Evolutionary conservation across 495 filamentous ascomycete genomes (phyloP).

Genomic region (Aspergillus incahuasiensis): DNA sequence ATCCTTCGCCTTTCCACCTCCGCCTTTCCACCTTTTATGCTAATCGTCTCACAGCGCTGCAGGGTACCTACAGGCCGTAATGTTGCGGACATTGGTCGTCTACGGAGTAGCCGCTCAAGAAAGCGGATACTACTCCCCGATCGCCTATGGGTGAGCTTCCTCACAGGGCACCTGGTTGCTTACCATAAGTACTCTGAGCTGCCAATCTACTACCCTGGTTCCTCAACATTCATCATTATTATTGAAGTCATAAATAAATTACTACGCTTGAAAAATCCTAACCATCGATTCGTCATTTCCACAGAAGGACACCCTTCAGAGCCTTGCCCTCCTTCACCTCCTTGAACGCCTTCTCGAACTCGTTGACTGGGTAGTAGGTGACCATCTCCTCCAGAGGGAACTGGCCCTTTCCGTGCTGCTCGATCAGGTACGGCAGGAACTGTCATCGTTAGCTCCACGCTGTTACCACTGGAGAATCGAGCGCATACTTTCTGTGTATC

Average conservation of each 20-base stretch:
- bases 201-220: too few species aligned
- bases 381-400: conserved; percentile 16
- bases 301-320: conserved; percentile 12
- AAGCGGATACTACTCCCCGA: too few species aligned
- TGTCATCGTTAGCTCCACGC: not conserved
- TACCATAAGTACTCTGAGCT: too few species aligned
- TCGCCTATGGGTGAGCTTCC: too few species aligned
- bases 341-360: conserved; percentile 11
- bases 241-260: not conserved
- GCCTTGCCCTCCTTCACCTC: conserved; percentile 12
- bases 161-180: too few species aligned
- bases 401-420: conserved; percentile 8
- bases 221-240: not conserved
- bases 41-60: too few species aligned
- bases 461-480: not conserved
- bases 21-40: too few species aligned
- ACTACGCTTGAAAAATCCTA: not conserved
- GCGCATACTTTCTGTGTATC: conserved; percentile 11
- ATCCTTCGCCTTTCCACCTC: too few species aligned
- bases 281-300: not conserved
- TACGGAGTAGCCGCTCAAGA: too few species aligned
- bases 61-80: too few species aligned
- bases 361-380: conserved; percentile 8
- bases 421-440: conserved; percentile 15
- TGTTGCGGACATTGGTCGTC: too few species aligned